These are phyloP conservation scores for Miscanthus lutarioriparius DNA, from an alignment of 176 grass and related monocot genomes.

Conservation along the genomic window DNA sequence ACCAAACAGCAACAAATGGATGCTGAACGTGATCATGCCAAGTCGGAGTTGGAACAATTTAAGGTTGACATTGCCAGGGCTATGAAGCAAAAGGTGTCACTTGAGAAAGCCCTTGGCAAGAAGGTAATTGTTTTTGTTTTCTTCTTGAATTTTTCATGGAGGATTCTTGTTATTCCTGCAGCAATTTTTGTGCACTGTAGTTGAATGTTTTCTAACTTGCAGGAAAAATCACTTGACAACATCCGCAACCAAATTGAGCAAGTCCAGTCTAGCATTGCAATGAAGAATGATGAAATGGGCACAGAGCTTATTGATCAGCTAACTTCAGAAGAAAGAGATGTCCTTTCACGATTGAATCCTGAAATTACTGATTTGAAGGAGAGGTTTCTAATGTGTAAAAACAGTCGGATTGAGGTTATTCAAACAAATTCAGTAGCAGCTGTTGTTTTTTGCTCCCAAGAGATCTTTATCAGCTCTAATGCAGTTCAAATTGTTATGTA, in stretches of 20 bases:
- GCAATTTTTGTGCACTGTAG: conserved; percentile 7
- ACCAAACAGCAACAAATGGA: conserved; percentile 94
- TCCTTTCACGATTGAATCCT: conserved; percentile 93
- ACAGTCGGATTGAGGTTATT: conserved; percentile 79
- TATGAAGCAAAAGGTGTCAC: conserved; percentile 71
- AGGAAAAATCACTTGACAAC: conserved; percentile 96
- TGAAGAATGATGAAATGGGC: conserved; percentile 99
- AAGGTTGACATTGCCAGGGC: conserved; percentile 65
- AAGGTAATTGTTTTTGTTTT: conserved; percentile 62
- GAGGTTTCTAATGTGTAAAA: conserved; percentile 81
- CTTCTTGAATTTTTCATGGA: conserved; percentile 9
- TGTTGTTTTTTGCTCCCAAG: not conserved
- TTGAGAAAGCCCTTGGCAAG: conserved; percentile 79
- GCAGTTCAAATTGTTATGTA: conserved; percentile 29
- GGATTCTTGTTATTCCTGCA: conserved; percentile 20
- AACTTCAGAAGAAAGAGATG: conserved; percentile 77
- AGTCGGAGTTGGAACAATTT: conserved; percentile 75
- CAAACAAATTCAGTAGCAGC: conserved; percentile 31
- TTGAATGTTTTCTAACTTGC: conserved; percentile 35
- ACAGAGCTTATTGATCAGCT: conserved; percentile 98
- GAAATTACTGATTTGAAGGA: conserved; percentile 96
- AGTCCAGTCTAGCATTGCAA: conserved; percentile 83
- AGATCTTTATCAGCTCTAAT: conserved; percentile 6
- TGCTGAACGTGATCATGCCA: conserved; percentile 85
- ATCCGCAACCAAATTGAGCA: conserved; percentile 94